Conservation (phyloP, 352 stramenopile genomes). For the Proteromonas lacertae region DNA sequence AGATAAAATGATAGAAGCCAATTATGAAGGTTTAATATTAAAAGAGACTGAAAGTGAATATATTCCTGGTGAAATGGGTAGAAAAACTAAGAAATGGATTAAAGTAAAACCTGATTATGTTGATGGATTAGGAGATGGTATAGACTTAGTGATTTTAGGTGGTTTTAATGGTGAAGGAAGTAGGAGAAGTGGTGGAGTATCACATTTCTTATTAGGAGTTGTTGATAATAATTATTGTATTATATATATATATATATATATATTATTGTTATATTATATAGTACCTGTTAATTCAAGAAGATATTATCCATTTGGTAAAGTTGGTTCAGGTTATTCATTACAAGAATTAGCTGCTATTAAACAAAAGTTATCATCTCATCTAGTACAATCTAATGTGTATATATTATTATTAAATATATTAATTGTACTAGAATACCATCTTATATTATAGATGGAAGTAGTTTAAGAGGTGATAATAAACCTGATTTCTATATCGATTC, state of each 20-base stretch:
- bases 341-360: background rate
- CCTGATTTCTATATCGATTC: background rate
- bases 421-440: background rate
- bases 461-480: background rate
- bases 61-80: background rate
- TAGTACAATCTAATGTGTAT: no score
- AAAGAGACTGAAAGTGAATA: background rate
- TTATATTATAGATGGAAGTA: background rate
- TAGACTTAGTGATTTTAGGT: constrained; percentile 1
- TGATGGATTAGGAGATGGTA: background rate
- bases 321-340: constrained; percentile 1
- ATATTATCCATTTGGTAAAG: constrained; percentile 1
- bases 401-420: background rate
- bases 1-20: background rate
- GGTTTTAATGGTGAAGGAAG: constrained; percentile 1
- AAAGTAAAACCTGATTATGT: constrained; percentile 4
- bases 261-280: background rate
- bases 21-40: constrained; percentile 1
- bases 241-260: no score
- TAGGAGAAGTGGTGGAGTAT: background rate
- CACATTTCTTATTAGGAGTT: background rate
- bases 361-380: background rate
- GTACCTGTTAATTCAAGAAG: background rate
- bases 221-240: background rate
- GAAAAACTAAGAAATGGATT: background rate